These are phyloP conservation scores for Fraxinus paxiana DNA, from an alignment of 305 asterid species.

Conservation along the genomic window DNA sequence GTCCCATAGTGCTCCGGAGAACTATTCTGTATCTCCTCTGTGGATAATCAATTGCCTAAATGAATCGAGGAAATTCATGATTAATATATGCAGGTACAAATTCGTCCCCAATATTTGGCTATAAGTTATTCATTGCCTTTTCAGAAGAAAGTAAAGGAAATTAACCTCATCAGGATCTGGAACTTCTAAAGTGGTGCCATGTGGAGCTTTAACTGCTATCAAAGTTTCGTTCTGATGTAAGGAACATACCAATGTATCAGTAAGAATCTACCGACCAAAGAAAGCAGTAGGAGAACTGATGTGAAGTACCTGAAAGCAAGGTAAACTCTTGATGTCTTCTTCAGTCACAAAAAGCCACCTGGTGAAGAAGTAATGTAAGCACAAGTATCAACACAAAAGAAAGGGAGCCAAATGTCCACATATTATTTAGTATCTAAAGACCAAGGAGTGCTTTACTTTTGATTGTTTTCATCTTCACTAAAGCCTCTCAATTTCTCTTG, in stretches of 20 bases:
- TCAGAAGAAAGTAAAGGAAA: constrained; percentile 15
- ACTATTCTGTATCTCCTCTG: background rate
- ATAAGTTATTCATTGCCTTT: background rate
- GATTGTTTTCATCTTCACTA: constrained; percentile 65
- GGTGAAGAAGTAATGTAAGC: background rate
- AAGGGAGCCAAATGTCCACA: background rate
- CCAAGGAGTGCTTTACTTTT: constrained; percentile 34
- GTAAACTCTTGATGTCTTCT: background rate
- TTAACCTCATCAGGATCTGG: constrained; percentile 96
- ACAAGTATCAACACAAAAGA: background rate
- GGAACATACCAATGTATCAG: background rate
- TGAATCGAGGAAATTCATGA: background rate
- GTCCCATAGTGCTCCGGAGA: background rate
- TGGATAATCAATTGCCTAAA: constrained; percentile 60
- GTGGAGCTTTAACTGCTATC: constrained; percentile 36
- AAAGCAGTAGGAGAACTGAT: background rate
- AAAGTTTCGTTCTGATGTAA: constrained; percentile 68
- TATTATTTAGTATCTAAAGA: constrained; percentile 3
- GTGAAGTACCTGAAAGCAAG: background rate
- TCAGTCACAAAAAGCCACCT: background rate
- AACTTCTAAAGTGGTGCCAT: constrained; percentile 88
- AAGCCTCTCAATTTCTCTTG: constrained; percentile 54
- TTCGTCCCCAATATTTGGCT: background rate
- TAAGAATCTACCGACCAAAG: background rate
- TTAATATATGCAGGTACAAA: background rate